phyloP scores from a whole-genome alignment of 1,139 yeast species.

The Hansenula lynferdii region DNA sequence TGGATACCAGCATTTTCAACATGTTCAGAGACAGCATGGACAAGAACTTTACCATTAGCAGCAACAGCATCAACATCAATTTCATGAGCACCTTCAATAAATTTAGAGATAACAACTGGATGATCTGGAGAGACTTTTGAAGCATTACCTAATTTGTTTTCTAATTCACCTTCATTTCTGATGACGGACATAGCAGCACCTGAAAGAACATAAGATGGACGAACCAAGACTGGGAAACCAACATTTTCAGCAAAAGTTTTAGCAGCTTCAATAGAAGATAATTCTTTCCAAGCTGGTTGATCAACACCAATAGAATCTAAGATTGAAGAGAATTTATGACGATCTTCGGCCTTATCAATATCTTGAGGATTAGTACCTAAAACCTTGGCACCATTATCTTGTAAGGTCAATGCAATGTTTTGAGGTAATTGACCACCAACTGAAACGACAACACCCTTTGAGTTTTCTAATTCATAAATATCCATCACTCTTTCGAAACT shows the following conservation, averaged over 20 bases:
- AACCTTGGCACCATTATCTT: slow-evolving; percentile 79
- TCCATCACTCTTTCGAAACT: slow-evolving; percentile 96
- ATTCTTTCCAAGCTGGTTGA: slow-evolving; percentile 98
- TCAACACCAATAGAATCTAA: slow-evolving; percentile 89
- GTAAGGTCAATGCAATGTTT: slow-evolving; percentile 85
- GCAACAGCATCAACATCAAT: slow-evolving; percentile 98
- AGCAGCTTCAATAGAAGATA: slow-evolving; percentile 83
- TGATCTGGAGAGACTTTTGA: slow-evolving; percentile 86
- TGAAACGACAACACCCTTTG: slow-evolving; percentile 90
- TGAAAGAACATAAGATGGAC: slow-evolving; percentile 95
- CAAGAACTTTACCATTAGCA: slow-evolving; percentile 75
- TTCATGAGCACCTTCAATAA: slow-evolving; percentile 93
- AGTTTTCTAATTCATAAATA: slow-evolving; percentile 86
- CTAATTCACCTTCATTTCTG: slow-evolving; percentile 71
- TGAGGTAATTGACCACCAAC: slow-evolving; percentile 99
- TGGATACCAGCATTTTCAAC: slow-evolving; percentile 99
- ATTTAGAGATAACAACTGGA: slow-evolving; percentile 96
- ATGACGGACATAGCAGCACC: slow-evolving; percentile 99
- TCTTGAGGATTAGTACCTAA: slow-evolving; percentile 94
- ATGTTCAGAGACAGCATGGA: slow-evolving; percentile 96
- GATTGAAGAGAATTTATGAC: slow-evolving; percentile 95
- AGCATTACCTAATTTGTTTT: slow-evolving; percentile 76
- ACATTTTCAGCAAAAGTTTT: slow-evolving; percentile 80
- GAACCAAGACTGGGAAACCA: slow-evolving; percentile 92
- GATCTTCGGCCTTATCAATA: slow-evolving; percentile 96